Conservation (phyloP, 257 asterid species). For the Plectranthus barbatus region DNA sequence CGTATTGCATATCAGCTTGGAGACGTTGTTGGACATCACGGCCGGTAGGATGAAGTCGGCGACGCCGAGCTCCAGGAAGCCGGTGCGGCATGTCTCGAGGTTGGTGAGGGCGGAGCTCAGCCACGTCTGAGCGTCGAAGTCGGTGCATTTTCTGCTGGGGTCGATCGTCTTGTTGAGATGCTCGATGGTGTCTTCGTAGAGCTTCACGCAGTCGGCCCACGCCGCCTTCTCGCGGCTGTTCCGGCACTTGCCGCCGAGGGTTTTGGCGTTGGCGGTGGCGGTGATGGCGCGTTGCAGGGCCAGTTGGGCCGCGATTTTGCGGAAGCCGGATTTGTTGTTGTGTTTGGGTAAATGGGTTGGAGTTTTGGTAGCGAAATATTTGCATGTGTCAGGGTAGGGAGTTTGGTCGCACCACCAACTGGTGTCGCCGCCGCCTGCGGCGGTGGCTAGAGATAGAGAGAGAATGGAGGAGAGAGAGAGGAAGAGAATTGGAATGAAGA, state of each 20-base stretch:
- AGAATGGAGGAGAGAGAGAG: conserved; percentile 26
- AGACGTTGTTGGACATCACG: conserved; percentile 47
- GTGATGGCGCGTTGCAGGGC: conserved; percentile 42
- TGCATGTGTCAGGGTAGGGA: conserved; percentile 65
- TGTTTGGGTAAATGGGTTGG: conserved; percentile 14
- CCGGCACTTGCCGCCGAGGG: conserved; percentile 38
- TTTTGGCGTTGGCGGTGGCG: conserved; percentile 32
- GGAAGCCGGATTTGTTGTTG: conserved; percentile 37
- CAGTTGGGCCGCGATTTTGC: conserved; percentile 32
- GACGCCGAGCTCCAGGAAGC: conserved; percentile 53
- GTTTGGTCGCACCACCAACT: conserved; percentile 59
- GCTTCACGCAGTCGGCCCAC: conserved; percentile 63
- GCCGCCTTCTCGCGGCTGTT: conserved; percentile 50
- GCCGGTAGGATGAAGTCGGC: conserved; percentile 34
- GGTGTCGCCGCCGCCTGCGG: conserved; percentile 9
- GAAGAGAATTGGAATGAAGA: conserved; percentile 10
- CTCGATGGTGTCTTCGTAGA: conserved; percentile 33
- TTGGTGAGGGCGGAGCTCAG: conserved; percentile 67
- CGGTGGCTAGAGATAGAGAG: background rate
- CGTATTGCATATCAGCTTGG: conserved; percentile 51
- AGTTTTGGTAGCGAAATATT: conserved; percentile 31
- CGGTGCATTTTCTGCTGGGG: conserved; percentile 31
- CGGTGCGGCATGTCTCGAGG: conserved; percentile 59
- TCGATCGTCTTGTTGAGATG: conserved; percentile 56
- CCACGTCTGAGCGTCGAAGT: conserved; percentile 66